Evolutionary conservation across 805 yeast genomes (phyloP).

Genomic region (Sugiyamaella valdiviana): DNA sequence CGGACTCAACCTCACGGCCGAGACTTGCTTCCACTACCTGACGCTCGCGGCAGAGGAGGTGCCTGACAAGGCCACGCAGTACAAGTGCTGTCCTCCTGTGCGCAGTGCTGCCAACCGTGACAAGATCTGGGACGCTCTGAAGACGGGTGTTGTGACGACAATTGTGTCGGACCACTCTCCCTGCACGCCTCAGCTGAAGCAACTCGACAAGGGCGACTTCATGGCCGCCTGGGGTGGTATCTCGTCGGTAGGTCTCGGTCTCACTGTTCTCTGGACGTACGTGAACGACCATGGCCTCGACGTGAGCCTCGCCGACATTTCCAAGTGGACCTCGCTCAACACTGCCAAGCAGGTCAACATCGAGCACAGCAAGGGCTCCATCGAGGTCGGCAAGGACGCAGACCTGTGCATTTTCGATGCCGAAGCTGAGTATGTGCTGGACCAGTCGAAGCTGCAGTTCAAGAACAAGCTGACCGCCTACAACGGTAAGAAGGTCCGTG

Average conservation of each 20-base stretch:
- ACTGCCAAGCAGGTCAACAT: slow-evolving; percentile 86
- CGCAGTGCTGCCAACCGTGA: slow-evolving; percentile 66
- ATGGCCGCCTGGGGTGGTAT: slow-evolving; percentile 96
- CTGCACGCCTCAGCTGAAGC: slow-evolving; percentile 86
- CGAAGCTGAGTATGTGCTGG: slow-evolving; percentile 40
- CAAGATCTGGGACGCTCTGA: slow-evolving; percentile 72
- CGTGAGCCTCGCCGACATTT: slow-evolving; percentile 56
- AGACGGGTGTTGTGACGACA: slow-evolving; percentile 56
- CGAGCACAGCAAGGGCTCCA: slow-evolving; percentile 60
- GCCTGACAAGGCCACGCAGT: slow-evolving; percentile 71
- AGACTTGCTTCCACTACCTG: slow-evolving; percentile 91
- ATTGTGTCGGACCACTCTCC: slow-evolving; percentile 96
- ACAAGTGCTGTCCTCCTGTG: slow-evolving; percentile 94
- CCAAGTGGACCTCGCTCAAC: slow-evolving; percentile 72
- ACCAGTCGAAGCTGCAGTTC: slow-evolving; percentile 42
- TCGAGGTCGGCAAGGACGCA: slow-evolving; percentile 76
- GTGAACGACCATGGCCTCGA: slow-evolving; percentile 28
- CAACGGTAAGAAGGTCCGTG: slow-evolving; percentile 60
- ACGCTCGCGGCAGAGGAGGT: slow-evolving; percentile 72
- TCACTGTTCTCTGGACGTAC: slow-evolving; percentile 74
- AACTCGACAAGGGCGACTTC: slow-evolving; percentile 76
- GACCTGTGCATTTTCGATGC: slow-evolving; percentile 82
- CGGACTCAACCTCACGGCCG: slow-evolving; percentile 54
- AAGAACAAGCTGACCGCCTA: slow-evolving; percentile 89
- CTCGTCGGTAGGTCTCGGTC: slow-evolving; percentile 85